These are phyloP conservation scores for Encephalitozoon cuniculi DNA, from an alignment of 371 early-diverging fungal genomes.

Conservation along the genomic window DNA sequence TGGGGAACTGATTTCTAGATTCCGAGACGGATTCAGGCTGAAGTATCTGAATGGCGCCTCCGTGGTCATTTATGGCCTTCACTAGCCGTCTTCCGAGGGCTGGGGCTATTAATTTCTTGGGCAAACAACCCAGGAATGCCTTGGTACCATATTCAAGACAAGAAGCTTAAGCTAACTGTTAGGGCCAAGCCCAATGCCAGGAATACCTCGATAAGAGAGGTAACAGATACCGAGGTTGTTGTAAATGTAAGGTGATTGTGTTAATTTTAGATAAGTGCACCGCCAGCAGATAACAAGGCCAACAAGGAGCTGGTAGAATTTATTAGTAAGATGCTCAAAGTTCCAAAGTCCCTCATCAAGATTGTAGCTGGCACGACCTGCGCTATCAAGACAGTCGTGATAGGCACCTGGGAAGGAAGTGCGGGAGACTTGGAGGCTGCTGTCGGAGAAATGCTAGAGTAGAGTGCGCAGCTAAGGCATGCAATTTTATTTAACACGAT, in stretches of 20 bases:
- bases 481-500: not conserved
- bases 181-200: not conserved
- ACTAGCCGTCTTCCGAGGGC: too few species aligned
- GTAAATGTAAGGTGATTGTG: not conserved
- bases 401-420: not conserved
- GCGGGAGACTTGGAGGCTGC: not conserved
- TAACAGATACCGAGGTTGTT: not conserved
- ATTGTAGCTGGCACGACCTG: slow-evolving; percentile 1
- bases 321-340: slow-evolving; percentile 20
- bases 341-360: not conserved
- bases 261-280: slow-evolving; percentile 14
- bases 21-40: slow-evolving; percentile 69
- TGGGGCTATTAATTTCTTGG: not conserved
- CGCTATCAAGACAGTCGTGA: slow-evolving; percentile 12
- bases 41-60: slow-evolving; percentile 82
- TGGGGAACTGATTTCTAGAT: slow-evolving; percentile 67
- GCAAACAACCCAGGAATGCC: not conserved
- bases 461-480: not conserved
- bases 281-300: slow-evolving; percentile 37
- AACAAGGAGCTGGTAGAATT: slow-evolving; percentile 25
- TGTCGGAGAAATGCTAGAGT: not conserved
- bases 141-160: not conserved
- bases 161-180: not conserved
- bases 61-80: slow-evolving; percentile 76
- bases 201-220: not conserved